A percentile compares a stretch with the other conserved stretches of the same genome.
phyloP scores from a whole-genome alignment of 2,329 filamentous ascomycete genomes.

The Monosporascus sp. region DNA sequence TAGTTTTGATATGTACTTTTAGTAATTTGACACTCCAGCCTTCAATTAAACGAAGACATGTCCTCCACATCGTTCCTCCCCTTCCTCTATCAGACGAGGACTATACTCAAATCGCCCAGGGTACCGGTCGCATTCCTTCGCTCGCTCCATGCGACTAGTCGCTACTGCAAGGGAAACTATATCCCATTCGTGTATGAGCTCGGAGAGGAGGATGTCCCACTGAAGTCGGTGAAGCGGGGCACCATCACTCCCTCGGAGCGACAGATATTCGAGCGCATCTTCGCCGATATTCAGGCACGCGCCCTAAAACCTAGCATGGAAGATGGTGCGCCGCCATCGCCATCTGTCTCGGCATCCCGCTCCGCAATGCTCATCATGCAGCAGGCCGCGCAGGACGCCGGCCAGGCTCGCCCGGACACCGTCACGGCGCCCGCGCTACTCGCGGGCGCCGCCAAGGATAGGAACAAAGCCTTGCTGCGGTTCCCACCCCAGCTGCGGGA shows the following conservation, averaged over 20 bases:
- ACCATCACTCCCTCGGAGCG: constrained; percentile 55
- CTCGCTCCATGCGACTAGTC: constrained; percentile 15
- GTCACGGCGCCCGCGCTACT: constrained; percentile 12
- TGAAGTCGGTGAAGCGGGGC: constrained; percentile 17
- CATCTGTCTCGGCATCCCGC: constrained; percentile 5
- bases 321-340: constrained; percentile 5
- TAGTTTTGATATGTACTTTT: too few relatives aligned
- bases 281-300: constrained; percentile 48
- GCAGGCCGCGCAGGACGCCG: constrained; percentile 19
- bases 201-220: constrained; percentile 15
- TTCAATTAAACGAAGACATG: constrained; percentile 25
- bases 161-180: constrained; percentile 19
- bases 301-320: constrained; percentile 17
- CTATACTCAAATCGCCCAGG: constrained; percentile 39
- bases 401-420: constrained; percentile 10
- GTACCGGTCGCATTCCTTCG: constrained; percentile 15
- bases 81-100: constrained; percentile 69
- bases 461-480: constrained; percentile 29
- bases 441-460: constrained; percentile 22
- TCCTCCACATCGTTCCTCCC: constrained; percentile 46
- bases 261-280: constrained; percentile 46
- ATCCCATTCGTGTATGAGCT: constrained; percentile 50
- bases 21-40: too few relatives aligned
- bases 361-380: constrained; percentile 24
- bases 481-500: constrained; percentile 35